Conservation (phyloP, 2,329 filamentous ascomycete species). For the Calonectria naviculata region DNA sequence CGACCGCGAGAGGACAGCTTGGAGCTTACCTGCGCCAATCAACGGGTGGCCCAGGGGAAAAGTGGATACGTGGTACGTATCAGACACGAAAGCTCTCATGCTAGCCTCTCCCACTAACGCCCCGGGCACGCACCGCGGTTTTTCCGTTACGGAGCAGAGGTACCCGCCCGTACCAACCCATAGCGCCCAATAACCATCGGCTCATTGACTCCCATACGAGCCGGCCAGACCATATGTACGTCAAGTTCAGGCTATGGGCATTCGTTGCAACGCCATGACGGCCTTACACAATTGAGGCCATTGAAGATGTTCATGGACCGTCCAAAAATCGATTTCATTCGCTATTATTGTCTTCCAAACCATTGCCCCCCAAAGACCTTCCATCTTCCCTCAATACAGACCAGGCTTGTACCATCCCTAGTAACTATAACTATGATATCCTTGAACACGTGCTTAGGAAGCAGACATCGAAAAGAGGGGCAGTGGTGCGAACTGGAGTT, state of each 20-base stretch:
- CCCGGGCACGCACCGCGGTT: slow-evolving; percentile 27
- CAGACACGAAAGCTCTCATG: slow-evolving; percentile 18
- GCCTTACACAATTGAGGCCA: slow-evolving; percentile 11
- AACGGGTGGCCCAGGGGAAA: slow-evolving; percentile 22
- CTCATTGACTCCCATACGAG: slow-evolving; percentile 18
- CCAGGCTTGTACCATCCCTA: not conserved
- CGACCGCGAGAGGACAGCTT: slow-evolving; percentile 55
- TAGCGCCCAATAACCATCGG: slow-evolving; percentile 30
- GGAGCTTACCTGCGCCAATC: slow-evolving; percentile 50
- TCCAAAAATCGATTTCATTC: not conserved
- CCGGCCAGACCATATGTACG: slow-evolving; percentile 18
- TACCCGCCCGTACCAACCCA: slow-evolving; percentile 12
- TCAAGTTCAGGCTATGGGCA: slow-evolving; percentile 13
- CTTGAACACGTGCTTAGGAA: not conserved
- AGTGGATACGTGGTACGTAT: slow-evolving; percentile 39
- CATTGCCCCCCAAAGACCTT: not conserved
- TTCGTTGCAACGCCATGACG: not conserved
- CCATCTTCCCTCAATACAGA: not conserved
- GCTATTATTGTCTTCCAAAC: not conserved
- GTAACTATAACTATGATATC: not conserved
- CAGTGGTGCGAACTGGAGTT: slow-evolving; percentile 1
- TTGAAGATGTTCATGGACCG: not conserved
- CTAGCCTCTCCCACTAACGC: not conserved
- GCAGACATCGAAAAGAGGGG: not conserved
- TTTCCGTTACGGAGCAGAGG: slow-evolving; percentile 28